These are phyloP conservation scores for Ploettnerulaceae sp. DNA, from an alignment of 2,329 filamentous ascomycete genomes.

Conservation along the genomic window DNA sequence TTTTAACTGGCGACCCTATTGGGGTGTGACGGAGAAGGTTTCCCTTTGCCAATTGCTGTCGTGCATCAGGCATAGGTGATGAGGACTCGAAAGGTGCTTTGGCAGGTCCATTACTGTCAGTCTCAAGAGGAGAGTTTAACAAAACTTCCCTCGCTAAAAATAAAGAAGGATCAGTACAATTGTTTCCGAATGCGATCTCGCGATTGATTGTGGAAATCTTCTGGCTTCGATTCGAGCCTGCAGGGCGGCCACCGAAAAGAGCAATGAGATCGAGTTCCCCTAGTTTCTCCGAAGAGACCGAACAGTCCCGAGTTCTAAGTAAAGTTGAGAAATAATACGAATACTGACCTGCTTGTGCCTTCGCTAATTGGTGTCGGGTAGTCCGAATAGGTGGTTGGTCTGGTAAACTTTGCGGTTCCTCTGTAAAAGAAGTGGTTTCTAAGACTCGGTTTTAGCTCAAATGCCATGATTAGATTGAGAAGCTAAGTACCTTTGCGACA, in stretches of 20 bases:
- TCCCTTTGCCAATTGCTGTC: background rate
- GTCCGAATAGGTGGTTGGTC: conserved; percentile 17
- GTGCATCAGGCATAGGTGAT: background rate
- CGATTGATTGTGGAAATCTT: conserved; percentile 7
- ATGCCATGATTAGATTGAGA: conserved; percentile 7
- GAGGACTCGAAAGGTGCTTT: background rate
- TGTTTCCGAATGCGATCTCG: conserved; percentile 1
- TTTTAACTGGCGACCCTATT: conserved; percentile 20
- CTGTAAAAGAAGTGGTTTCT: conserved; percentile 7
- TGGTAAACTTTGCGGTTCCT: conserved; percentile 8
- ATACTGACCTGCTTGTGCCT: conserved; percentile 33
- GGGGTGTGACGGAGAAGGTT: conserved; percentile 1
- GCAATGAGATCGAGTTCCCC: conserved; percentile 14
- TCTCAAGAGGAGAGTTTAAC: conserved; percentile 9
- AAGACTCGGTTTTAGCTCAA: conserved; percentile 11
- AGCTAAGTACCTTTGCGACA: conserved; percentile 15
- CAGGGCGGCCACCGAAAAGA: conserved; percentile 20
- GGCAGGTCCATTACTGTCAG: background rate
- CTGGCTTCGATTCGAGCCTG: conserved; percentile 10
- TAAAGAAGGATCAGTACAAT: conserved; percentile 22
- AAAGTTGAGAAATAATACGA: conserved; percentile 19
- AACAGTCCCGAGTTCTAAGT: conserved; percentile 6
- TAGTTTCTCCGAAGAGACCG: conserved; percentile 14
- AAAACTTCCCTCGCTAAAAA: conserved; percentile 26
- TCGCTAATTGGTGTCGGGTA: conserved; percentile 29